A percentile compares a stretch with the other conserved stretches of the same genome.
These are phyloP conservation scores for Amanita jacksonii DNA, from an alignment of 768 basidiomycete genomes.

Conservation along the genomic window DNA sequence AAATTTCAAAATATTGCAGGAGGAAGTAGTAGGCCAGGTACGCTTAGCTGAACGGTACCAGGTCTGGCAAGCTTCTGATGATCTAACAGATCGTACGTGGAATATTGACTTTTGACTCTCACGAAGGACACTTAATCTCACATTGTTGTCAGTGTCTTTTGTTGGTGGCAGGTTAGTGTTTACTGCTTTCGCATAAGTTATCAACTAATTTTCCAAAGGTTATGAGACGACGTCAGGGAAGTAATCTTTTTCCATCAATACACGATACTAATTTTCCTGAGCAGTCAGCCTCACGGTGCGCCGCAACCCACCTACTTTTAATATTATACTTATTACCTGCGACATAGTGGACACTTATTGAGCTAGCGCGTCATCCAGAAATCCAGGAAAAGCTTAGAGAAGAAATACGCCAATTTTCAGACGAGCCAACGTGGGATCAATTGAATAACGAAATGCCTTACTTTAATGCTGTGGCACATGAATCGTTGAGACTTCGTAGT, in stretches of 20 bases:
- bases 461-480: conserved; percentile 23
- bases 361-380: conserved; percentile 20
- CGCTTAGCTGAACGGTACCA: neutral
- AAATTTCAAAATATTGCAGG: neutral
- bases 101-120: neutral
- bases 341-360: conserved; percentile 26
- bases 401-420: conserved; percentile 16
- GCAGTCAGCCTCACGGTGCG: too few relatives aligned
- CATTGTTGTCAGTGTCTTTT: neutral
- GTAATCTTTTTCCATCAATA: too few relatives aligned
- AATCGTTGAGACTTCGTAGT: conserved; percentile 24
- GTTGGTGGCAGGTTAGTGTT: neutral
- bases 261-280: too few relatives aligned
- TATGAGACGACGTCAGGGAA: too few relatives aligned
- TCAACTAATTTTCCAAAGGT: too few relatives aligned
- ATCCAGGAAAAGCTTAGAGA: conserved; percentile 20
- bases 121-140: neutral
- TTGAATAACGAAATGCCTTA: conserved; percentile 12
- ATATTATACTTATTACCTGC: too few relatives aligned
- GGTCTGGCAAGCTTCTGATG: neutral
- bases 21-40: neutral
- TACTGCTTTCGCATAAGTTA: too few relatives aligned
- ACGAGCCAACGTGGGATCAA: conserved; percentile 7
- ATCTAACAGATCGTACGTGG: neutral
- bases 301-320: too few relatives aligned